Percentiles rank a stretch among this genome's conserved stretches.
Evolutionary conservation across 345 rosid species (phyloP).

Genomic region (Citropsis articulata): DNA sequence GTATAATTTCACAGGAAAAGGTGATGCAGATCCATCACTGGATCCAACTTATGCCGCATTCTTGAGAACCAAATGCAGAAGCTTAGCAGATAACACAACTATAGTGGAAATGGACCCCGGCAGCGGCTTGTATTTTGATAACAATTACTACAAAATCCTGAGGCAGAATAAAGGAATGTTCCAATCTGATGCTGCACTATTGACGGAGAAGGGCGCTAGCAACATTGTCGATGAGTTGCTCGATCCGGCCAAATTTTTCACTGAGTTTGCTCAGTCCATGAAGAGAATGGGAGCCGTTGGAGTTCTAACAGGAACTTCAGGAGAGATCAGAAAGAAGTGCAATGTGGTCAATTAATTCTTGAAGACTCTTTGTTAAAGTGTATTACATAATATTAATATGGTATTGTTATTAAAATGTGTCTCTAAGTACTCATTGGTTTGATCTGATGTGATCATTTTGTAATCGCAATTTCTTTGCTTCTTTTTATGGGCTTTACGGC

Average conservation of each 20-base stretch:
- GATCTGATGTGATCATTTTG: not conserved
- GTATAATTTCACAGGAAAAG: constrained; percentile 44
- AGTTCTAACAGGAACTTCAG: constrained; percentile 29
- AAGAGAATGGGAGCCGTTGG: constrained; percentile 30
- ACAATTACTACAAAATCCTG: constrained; percentile 25
- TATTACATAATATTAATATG: not conserved
- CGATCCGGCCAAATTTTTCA: constrained; percentile 13
- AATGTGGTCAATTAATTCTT: constrained; percentile 14
- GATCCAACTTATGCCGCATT: constrained; percentile 26
- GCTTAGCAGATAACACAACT: constrained; percentile 16
- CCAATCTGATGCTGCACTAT: constrained; percentile 31
- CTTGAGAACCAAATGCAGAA: constrained; percentile 22
- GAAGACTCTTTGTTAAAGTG: not conserved
- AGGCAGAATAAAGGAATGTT: constrained; percentile 24
- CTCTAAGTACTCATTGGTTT: not conserved
- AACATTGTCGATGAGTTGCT: constrained; percentile 2
- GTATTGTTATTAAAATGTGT: not conserved
- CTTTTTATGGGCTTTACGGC: not conserved
- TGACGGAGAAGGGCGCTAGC: constrained; percentile 14
- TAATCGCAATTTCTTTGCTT: not conserved
- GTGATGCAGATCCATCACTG: constrained; percentile 31
- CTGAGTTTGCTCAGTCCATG: constrained; percentile 32
- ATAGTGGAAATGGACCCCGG: constrained; percentile 17
- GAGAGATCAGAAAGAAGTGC: constrained; percentile 38
- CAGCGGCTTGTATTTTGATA: constrained; percentile 20